These are phyloP conservation scores for Cochlearia excelsa DNA, from an alignment of 345 rosid genomes.

Conservation along the genomic window DNA sequence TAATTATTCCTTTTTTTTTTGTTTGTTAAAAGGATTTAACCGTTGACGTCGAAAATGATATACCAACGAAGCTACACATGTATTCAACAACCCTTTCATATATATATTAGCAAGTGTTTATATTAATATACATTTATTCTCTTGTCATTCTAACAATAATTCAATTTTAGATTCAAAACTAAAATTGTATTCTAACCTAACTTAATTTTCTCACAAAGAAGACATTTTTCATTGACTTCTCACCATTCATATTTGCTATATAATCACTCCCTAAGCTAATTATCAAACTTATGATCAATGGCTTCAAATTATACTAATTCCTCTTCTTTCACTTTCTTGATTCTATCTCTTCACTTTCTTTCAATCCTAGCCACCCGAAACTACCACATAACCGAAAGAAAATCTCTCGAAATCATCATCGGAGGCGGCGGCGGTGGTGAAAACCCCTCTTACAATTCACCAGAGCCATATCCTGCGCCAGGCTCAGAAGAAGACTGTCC, in stretches of 20 bases:
- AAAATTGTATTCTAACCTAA: not conserved
- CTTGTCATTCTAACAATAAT: slow-evolving; percentile 18
- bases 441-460: slow-evolving; percentile 1
- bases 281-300: slow-evolving; percentile 18
- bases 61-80: slow-evolving; percentile 31
- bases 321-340: slow-evolving; percentile 16
- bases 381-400: slow-evolving; percentile 22
- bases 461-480: slow-evolving; percentile 17
- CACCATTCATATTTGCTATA: not conserved
- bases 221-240: slow-evolving; percentile 30
- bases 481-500: slow-evolving; percentile 10
- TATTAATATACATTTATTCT: not conserved
- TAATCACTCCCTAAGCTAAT: slow-evolving; percentile 4
- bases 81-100: slow-evolving; percentile 27
- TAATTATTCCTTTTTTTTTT: no score
- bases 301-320: not conserved
- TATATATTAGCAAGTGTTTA: slow-evolving; percentile 7
- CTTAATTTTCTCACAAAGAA: slow-evolving; percentile 4
- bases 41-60: slow-evolving; percentile 1
- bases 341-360: slow-evolving; percentile 22
- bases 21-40: not conserved
- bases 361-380: slow-evolving; percentile 15
- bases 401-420: slow-evolving; percentile 30
- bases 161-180: slow-evolving; percentile 1
- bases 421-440: slow-evolving; percentile 27